Base-by-base conservation (phyloP, 2,329 filamentous ascomycete species). In the Aspergillus hiratsukae region DNA sequence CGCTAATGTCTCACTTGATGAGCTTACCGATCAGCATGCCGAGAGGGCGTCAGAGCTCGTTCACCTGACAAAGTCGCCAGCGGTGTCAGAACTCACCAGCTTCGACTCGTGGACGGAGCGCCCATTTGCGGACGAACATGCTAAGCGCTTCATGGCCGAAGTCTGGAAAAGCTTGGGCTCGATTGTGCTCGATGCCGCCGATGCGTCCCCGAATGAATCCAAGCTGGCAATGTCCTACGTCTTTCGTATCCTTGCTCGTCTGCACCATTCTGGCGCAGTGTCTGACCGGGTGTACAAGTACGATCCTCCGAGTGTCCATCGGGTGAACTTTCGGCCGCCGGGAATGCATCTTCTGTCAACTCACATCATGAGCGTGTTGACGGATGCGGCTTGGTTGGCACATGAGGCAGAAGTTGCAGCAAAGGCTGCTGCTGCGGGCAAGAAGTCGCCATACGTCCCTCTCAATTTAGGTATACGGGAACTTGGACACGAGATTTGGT, bases 401-500 rank as follows among this genome's bases (percentile, higher is more conserved):
- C 69, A 77, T 50, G 71, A 77, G 62, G 66, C 70, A 25, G 68
- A 73, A 37, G 65, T 73, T 25, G 69, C 72, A 25, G 69, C 67
- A 11, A 68, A 72, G 56, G 73, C 72, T 7, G 66, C 63, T 21
- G 70, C 72, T 29, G 64, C 68, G 2, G 75, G 75, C 11, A 63
- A 76, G 52, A 64, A 73, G 23, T 67, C 73, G 3, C 74, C 75
- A 3, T 74, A 68, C 55, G 60, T 73, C 41, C 69, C 69, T 25
- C 73, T 76, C 54, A 75, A 73, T 48, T 71, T 76, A 46, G 72
- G 69, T 41, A 69, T 77, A 28, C 70, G 73, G 45, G 73, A 78
- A 54, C 69, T 80, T 23, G 77, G 75, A 1, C 75, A 73, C 17
- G 76, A 78, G 56, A 70, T 80, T 11, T 81, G 78, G 78, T 61